These are phyloP conservation scores for Arabis hirsuta DNA, from an alignment of 345 rosid genomes.

Conservation along the genomic window DNA sequence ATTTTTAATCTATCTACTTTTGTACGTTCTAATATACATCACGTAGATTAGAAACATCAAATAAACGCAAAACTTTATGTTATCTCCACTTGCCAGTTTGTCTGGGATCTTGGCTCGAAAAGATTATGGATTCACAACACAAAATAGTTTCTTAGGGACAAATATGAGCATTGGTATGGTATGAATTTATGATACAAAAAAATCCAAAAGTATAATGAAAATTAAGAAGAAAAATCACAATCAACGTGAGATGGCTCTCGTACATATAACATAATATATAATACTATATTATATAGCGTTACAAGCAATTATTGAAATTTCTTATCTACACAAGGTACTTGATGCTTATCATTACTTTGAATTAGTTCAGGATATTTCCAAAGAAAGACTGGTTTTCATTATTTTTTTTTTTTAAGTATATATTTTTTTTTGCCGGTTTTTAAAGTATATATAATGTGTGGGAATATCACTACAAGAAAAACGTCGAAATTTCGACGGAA, in stretches of 20 bases:
- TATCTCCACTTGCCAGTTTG: background rate
- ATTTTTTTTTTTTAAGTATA: background rate
- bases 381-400: constrained; percentile 24
- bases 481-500: no score
- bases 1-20: background rate
- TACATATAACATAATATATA: constrained; percentile 12
- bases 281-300: constrained; percentile 25
- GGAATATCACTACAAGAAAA: no score
- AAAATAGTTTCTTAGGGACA: background rate
- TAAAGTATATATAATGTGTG: background rate
- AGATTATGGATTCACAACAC: background rate
- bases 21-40: background rate
- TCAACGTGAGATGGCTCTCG: constrained; percentile 29
- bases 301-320: constrained; percentile 37
- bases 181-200: constrained; percentile 2
- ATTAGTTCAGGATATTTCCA: constrained; percentile 24
- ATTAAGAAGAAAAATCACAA: constrained; percentile 34
- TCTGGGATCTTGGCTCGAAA: background rate
- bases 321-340: constrained; percentile 30
- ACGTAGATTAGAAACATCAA: background rate
- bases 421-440: no score
- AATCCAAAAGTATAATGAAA: constrained; percentile 5
- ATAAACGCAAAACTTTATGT: background rate
- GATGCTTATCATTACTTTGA: constrained; percentile 40
- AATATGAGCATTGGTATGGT: constrained; percentile 12